phyloP scores from a whole-genome alignment of 2,329 filamentous ascomycete species.

The Lachnellula willkommii region DNA sequence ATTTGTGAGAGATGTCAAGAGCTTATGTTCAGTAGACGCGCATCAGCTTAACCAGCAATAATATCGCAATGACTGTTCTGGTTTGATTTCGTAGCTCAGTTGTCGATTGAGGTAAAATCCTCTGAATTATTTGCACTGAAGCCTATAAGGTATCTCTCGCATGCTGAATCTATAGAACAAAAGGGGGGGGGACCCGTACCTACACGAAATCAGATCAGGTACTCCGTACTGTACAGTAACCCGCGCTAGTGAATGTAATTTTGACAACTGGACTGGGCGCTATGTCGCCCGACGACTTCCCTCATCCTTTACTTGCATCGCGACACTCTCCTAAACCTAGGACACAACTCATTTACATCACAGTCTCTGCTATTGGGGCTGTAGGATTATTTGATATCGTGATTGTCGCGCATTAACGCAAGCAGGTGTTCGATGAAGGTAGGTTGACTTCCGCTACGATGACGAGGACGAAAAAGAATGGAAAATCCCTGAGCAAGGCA shows the following conservation, averaged over 20 bases:
- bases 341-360: constrained; percentile 9
- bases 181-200: no score
- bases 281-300: background rate
- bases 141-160: no score
- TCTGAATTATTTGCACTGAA: no score
- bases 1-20: background rate
- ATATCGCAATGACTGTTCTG: no score
- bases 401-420: constrained; percentile 18
- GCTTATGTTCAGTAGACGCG: no score
- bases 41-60: no score
- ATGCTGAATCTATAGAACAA: no score
- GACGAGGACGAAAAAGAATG: constrained; percentile 8
- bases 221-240: no score
- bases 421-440: constrained; percentile 12
- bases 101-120: no score
- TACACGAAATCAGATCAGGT: no score
- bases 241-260: no score
- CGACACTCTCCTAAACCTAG: background rate
- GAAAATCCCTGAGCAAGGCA: background rate
- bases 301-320: background rate
- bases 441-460: constrained; percentile 7
- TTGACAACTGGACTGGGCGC: background rate
- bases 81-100: no score
- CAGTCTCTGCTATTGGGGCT: constrained; percentile 14
- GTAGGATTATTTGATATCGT: constrained; percentile 8